Evolutionary conservation across 2,329 filamentous ascomycete genomes (phyloP).

Genomic region (Exophiala dermatitidis): DNA sequence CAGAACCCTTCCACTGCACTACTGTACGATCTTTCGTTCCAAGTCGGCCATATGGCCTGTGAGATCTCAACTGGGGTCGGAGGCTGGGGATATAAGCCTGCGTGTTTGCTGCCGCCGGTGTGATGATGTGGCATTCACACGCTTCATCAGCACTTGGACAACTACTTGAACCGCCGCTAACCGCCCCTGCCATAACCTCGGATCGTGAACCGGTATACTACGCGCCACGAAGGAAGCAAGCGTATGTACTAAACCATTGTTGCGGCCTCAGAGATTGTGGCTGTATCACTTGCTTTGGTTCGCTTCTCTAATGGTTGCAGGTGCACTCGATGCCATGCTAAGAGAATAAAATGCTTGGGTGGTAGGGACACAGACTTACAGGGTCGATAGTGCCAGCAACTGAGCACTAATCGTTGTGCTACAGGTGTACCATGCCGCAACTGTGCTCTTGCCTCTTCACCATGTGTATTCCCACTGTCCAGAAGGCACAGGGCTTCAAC

Average conservation of each 20-base stretch:
- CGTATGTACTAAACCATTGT: conserved; percentile 4
- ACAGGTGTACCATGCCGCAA: conserved; percentile 12
- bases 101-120: neutral
- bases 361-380: neutral
- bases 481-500: conserved; percentile 3
- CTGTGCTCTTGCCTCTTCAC: conserved; percentile 10
- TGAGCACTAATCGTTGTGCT: neutral
- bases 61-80: neutral
- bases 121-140: conserved; percentile 4
- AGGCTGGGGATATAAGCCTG: neutral
- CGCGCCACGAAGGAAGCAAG: conserved; percentile 14
- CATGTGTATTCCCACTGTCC: conserved; percentile 10
- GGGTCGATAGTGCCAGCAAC: neutral
- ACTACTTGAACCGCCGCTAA: conserved; percentile 3
- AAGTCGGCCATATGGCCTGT: neutral
- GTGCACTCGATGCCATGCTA: conserved; percentile 15
- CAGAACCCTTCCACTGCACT: no score
- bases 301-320: neutral
- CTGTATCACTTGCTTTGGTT: neutral
- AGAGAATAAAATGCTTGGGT: conserved; percentile 15
- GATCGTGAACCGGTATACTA: conserved; percentile 12
- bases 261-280: neutral
- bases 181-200: neutral
- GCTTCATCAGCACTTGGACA: neutral
- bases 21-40: no score